A percentile compares a stretch with the other conserved stretches of the same genome.
Conservation (phyloP, 2,329 filamentous ascomycete genomes). For the Sphaerostilbella broomeana region DNA sequence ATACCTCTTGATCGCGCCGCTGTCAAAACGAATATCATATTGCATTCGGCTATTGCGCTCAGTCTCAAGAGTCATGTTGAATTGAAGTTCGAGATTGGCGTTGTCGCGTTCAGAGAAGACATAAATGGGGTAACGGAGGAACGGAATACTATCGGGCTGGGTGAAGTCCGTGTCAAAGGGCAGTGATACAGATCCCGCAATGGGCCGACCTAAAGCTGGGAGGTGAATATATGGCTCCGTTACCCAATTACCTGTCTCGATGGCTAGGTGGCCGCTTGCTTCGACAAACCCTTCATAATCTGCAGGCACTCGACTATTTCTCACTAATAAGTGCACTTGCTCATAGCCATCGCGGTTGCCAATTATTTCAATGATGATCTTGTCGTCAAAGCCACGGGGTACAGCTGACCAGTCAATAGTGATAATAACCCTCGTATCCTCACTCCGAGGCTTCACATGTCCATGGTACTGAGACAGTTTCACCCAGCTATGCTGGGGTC, state of each 20-base stretch:
- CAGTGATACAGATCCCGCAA: slow-evolving; percentile 18
- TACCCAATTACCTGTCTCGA: slow-evolving; percentile 25
- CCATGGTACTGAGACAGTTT: slow-evolving; percentile 24
- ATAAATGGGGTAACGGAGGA: slow-evolving; percentile 26
- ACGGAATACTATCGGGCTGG: slow-evolving; percentile 15
- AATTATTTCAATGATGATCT: slow-evolving; percentile 30
- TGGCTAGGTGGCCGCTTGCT: slow-evolving; percentile 27
- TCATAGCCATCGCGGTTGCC: slow-evolving; percentile 35
- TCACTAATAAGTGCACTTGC: slow-evolving; percentile 23
- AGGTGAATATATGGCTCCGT: slow-evolving; percentile 22
- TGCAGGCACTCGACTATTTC: slow-evolving; percentile 21
- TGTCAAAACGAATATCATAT: slow-evolving; percentile 44
- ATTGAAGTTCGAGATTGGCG: slow-evolving; percentile 27
- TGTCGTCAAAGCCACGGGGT: slow-evolving; percentile 35
- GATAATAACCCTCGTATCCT: slow-evolving; percentile 26
- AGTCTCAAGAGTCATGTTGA: slow-evolving; percentile 41
- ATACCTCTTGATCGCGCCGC: slow-evolving; percentile 26
- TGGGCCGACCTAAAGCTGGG: slow-evolving; percentile 24
- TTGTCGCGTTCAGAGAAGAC: slow-evolving; percentile 21
- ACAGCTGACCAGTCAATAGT: slow-evolving; percentile 31
- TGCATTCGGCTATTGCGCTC: slow-evolving; percentile 42
- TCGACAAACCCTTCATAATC: slow-evolving; percentile 32
- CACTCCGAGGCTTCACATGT: slow-evolving; percentile 24
- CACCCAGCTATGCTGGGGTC: slow-evolving; percentile 28
- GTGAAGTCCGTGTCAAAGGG: slow-evolving; percentile 15